These are phyloP conservation scores for Plantago elongata DNA, from an alignment of 257 asterid genomes.

Conservation along the genomic window DNA sequence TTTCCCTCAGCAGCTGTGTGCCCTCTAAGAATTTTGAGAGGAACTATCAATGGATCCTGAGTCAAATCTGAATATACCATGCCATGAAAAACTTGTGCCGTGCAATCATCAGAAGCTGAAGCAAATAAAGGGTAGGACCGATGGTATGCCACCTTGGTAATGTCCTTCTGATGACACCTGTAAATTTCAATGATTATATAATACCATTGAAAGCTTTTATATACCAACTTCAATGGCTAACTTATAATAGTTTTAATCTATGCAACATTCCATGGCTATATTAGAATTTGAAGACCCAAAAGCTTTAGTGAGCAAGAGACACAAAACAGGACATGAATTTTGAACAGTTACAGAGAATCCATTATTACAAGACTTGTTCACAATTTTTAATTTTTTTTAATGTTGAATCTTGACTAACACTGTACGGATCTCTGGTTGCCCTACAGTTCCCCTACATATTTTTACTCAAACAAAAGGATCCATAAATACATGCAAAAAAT, in stretches of 20 bases:
- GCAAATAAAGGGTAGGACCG: slow-evolving; percentile 89
- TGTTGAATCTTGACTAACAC: background rate
- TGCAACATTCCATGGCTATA: slow-evolving; percentile 1
- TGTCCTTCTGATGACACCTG: slow-evolving; percentile 85
- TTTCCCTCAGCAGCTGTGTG: slow-evolving; percentile 69
- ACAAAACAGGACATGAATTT: no score
- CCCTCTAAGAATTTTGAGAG: slow-evolving; percentile 86
- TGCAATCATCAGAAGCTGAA: slow-evolving; percentile 86
- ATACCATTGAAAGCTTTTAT: no score
- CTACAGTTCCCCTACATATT: background rate
- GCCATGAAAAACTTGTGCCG: slow-evolving; percentile 84
- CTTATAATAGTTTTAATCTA: background rate
- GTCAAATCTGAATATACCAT: slow-evolving; percentile 93
- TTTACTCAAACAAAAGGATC: background rate
- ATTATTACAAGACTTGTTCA: background rate
- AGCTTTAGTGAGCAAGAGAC: background rate
- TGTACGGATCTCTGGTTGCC: background rate
- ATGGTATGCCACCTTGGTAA: slow-evolving; percentile 75
- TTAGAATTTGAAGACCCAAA: background rate
- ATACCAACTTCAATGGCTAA: no score
- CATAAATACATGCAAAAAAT: background rate
- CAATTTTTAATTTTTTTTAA: no score
- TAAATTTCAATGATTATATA: slow-evolving; percentile 14
- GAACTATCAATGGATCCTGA: slow-evolving; percentile 81
- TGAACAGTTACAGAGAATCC: background rate